Base-by-base conservation (phyloP, 495 filamentous ascomycete species). In the Massariosphaeria phaeospora region DNA sequence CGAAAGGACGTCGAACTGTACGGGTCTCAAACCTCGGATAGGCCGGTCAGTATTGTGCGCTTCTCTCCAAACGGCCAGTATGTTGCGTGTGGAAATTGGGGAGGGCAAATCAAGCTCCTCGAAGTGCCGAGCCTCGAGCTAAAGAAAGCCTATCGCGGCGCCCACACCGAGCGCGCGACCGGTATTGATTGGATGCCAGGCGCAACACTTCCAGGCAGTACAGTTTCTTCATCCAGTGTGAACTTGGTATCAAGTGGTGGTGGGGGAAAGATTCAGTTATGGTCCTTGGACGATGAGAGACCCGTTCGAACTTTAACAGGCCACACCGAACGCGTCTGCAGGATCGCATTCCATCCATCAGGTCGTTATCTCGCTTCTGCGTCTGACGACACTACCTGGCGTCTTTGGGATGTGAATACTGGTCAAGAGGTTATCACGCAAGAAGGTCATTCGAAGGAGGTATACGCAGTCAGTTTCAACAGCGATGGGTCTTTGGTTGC, bases 351-450 rank as follows among this genome's bases (percentile, higher is more conserved):
- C 66, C 94, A 99, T 59, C 93, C 93, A 0, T 94, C 88, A 2
- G 91, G 93, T 15, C 76, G 78, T 49, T 96, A 91, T 63, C 78
- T 96, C 20, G 93, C 93, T 1, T 95, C 90, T 0, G 93, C 93
- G 1, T 95, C 89, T 1, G 91, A 88, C 63, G 93, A 99, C 66
- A 96, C 91, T 2, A 96, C 91, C 0, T 99, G 93, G 93, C 81
- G 93, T 21, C 70, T 99, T 50, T 99, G 94, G 94, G 94, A 99
- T 65, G 79, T 96, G 0, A 81, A 87, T 48, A 91, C 84, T 1
- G 85, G 79, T 0, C 84, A 84, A 2, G 91, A 97, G 61, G 73
- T 98, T 3, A 75, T 91, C 0, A 72, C 96, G 2, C 94, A 97
- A 72, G 93, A 99, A 73, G 93, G 94, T 3, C 93, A 99, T 68